Conservation (phyloP, 176 grass and related monocot species). For the Sorghum bicolor region Sorghum_bicolor_NCBIv3 NC_012872.2:59117501-59118000, state of each 20-base stretch:
- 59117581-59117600: constrained; percentile 57
- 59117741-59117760: constrained; percentile 53
- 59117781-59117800: constrained; percentile 41
- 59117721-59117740: constrained; percentile 46
- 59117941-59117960: constrained; percentile 55
- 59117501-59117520: constrained; percentile 50
- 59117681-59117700: constrained; percentile 44
- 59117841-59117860: constrained; percentile 46
- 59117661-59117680: constrained; percentile 47
- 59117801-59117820: constrained; percentile 30
- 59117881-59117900: constrained; percentile 42
- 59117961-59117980: constrained; percentile 46
- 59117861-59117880: constrained; percentile 50
- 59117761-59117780: constrained; percentile 44
- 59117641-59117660: constrained; percentile 53
- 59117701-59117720: constrained; percentile 49
- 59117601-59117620: constrained; percentile 68
- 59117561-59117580: constrained; percentile 53
- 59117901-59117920: constrained; percentile 17
- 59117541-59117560: constrained; percentile 38
- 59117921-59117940: constrained; percentile 41
- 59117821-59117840: constrained; percentile 39
- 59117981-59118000: constrained; percentile 37
- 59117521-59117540: constrained; percentile 51
- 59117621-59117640: constrained; percentile 51